Conservation (phyloP, 2,329 filamentous ascomycete genomes). For the Cytospora piceae region DNA sequence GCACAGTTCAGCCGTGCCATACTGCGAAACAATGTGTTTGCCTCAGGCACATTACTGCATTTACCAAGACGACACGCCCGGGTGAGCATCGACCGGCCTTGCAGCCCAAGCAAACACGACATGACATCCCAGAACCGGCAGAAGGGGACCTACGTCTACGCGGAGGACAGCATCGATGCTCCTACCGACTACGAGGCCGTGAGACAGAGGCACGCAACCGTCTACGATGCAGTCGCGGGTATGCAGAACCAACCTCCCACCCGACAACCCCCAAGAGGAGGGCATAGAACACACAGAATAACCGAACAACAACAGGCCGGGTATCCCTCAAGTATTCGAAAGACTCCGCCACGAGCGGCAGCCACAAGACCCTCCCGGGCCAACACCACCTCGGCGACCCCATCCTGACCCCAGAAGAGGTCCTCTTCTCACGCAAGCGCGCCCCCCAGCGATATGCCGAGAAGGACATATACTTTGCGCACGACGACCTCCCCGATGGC, state of each 20-base stretch:
- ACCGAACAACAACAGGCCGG: slow-evolving; percentile 26
- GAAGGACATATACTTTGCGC: slow-evolving; percentile 71
- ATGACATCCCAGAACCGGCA: slow-evolving; percentile 36
- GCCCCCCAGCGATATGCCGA: slow-evolving; percentile 72
- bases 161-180: slow-evolving; percentile 28
- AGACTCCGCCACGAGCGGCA: slow-evolving; percentile 20
- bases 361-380: slow-evolving; percentile 31
- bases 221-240: slow-evolving; percentile 78
- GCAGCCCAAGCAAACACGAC: not conserved
- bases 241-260: slow-evolving; percentile 32
- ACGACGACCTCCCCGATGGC: slow-evolving; percentile 57
- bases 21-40: slow-evolving; percentile 5
- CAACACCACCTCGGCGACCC: slow-evolving; percentile 39
- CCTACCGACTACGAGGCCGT: slow-evolving; percentile 35
- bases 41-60: not conserved
- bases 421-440: slow-evolving; percentile 66
- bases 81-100: not conserved
- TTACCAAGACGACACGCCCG: not conserved
- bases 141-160: slow-evolving; percentile 32
- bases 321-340: slow-evolving; percentile 28
- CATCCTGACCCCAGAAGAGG: slow-evolving; percentile 67
- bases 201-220: slow-evolving; percentile 50
- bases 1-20: not conserved
- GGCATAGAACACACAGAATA: slow-evolving; percentile 7
- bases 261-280: slow-evolving; percentile 25